Evolutionary conservation across 2,329 filamentous ascomycete species (phyloP), one percentile per base, ranked within the genome.

Genomic region (Aspergillus ochraceoroseus): DNA sequence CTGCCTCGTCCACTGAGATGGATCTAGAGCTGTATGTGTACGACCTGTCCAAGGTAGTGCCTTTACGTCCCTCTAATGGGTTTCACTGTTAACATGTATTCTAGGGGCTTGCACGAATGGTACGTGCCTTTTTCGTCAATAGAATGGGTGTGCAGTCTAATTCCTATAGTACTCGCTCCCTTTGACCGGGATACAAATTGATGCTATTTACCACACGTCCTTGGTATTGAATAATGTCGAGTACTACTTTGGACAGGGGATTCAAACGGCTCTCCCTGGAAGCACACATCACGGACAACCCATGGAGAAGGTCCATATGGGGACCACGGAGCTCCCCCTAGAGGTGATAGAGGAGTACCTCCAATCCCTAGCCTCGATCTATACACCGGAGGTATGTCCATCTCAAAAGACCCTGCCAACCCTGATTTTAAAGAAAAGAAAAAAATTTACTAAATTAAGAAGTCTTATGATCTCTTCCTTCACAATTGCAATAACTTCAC

Each of bases 401-500:
- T 5, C 15, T 32, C 29, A 19, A 32, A 17, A 23, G 6, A 20
- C n/a, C n/a, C n/a, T n/a, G n/a, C n/a, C n/a, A n/a, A n/a, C n/a
- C n/a, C n/a, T n/a, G n/a, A n/a, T n/a, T n/a, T n/a, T n/a, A n/a
- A n/a, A n/a, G n/a, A 22, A 22, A 32, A 17, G 17, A 7, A 7
- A 8, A 17, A 19, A 7, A 25, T 6, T 9, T 4, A n/a, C n/a
- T 40, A 28, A 15, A 46, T 41, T 48, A 43, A 52, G 32, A 12
- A 87, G 78, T 85, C 86, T 1, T 96, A 96, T 58, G 87, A 95
- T 58, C 70, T 95, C 4, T 95, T 86, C 70, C 54, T 77, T 18
- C 88, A 95, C 65, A 98, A 98, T 61, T 96, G 90, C 71, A 98
- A 96, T 69, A 95, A 95, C 64, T 98, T 96, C 65, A 87, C 85